Percentiles rank a stretch among this genome's conserved stretches.
These are phyloP conservation scores for Epicoccum nigrum DNA, from an alignment of 2,329 filamentous ascomycete species.

Conservation along the genomic window DNA sequence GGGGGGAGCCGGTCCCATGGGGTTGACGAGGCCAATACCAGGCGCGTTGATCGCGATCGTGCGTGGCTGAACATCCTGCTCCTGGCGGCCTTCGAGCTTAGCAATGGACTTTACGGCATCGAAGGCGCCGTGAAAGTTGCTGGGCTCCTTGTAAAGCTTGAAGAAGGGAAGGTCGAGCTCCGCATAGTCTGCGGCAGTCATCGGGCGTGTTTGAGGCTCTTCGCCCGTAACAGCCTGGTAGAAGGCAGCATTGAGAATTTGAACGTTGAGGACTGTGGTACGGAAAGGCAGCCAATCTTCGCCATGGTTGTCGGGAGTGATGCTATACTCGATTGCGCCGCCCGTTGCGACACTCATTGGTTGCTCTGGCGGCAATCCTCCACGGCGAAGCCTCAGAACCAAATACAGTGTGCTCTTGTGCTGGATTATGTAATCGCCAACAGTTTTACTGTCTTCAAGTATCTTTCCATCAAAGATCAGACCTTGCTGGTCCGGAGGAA, in stretches of 20 bases:
- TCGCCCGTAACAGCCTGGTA: conserved; percentile 49
- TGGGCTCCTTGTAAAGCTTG: conserved; percentile 38
- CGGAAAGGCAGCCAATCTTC: conserved; percentile 7
- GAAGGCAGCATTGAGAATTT: conserved; percentile 47
- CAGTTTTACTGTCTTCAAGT: too few species aligned
- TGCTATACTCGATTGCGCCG: conserved; percentile 51
- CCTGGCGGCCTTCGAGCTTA: too few species aligned
- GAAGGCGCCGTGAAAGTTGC: conserved; percentile 37
- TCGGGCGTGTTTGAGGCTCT: conserved; percentile 41
- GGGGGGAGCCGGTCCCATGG: too few species aligned
- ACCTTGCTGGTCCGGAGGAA: too few species aligned
- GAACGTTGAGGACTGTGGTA: conserved; percentile 48
- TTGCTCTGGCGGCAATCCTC: neutral
- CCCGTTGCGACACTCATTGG: conserved; percentile 50
- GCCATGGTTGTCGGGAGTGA: conserved; percentile 17
- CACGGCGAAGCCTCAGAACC: too few species aligned
- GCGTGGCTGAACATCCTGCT: too few species aligned
- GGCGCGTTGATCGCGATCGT: too few species aligned
- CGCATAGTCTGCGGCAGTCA: conserved; percentile 46
- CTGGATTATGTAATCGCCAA: too few species aligned
- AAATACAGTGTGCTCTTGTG: too few species aligned
- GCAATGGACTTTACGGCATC: too few species aligned
- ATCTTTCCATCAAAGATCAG: too few species aligned
- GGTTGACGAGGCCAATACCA: too few species aligned
- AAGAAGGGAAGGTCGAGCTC: conserved; percentile 48